Evolutionary conservation across 345 rosid species (phyloP), one percentile per base, ranked within the genome.

Genomic region (Salix viminalis): DNA sequence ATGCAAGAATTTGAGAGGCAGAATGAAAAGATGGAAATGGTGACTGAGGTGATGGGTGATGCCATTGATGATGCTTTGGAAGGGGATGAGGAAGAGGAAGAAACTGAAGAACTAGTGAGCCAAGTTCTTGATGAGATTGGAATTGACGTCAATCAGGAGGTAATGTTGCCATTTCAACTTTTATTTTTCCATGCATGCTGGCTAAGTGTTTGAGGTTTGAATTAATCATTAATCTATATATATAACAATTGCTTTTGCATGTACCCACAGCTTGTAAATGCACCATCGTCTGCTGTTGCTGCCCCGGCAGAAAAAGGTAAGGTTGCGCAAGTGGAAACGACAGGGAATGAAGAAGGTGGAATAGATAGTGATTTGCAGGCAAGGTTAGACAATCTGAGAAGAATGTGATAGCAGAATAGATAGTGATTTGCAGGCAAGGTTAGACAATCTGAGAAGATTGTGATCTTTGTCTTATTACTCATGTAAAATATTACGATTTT

Each of bases 81-180:
- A 86, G 98, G 94, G 70, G 98, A 93, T 37, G 97, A 91, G 81
- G 98, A 93, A 85, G 97, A 93, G 83, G 95, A 91, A 83, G 98
- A 93, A 83, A 93, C 95, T 15, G 94, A 91, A 84, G 98, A 91
- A 12, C 87, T 91, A 23, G 98, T 93, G 69, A 93, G 75, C 85
- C 98, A 93, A 79, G 93, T 93, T 79, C 94, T 93, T 67, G 98
- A 93, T 79, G 98, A 93, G 86, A 93, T 93, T 6, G 98, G 98
- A 5, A 91, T 93, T 36, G 85, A 93, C 83, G 81, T 91, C 66
- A 93, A 90, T 85, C 94, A 93, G 85, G 94, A 93, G 98, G 97
- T 93, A 87, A 52, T 32, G 34, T 21, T 52, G 21, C n/a, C 37
- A 30, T 36, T 44, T 56, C 23, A 5, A 10, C 52, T 67, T 52